Evolutionary conservation across 805 yeast species (phyloP), one percentile per base, ranked within the genome.

Genomic region (Kodamaea kakaduensis): DNA sequence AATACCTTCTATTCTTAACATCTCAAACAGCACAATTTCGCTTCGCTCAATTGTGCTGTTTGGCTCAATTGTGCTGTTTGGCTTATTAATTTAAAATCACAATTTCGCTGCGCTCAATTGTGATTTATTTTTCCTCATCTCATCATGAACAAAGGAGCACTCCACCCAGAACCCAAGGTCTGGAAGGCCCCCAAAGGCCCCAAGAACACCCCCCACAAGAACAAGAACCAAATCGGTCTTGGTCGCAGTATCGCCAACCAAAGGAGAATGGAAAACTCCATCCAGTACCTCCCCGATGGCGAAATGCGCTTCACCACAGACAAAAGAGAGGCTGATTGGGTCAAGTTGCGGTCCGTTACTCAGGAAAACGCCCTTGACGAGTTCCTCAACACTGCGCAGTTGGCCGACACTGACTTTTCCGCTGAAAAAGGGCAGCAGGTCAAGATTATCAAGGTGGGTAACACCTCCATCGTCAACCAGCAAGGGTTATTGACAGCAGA

Each of bases 311-410:
- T 87, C 59, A 84, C 95, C 13, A 87, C 96, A 0, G 83, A 78
- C 43, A 81, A 81, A 47, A 84, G 77, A 47, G 94, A 86, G 54
- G 94, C 87, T 9, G 75, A 73, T 43, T 87, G 96, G 94, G 94
- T 85, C 34, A 86, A 88, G 45, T 65, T 93, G 52, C 77, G 93
- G 56, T 88, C 97, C 2, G 94, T 93, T 10, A 93, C 97, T 0
- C 97, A 93, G 51, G 97, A 93, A 58, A 77, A 83, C 47, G 82
- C 97, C 1, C 63, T 93, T 38, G 97, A 93, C 61, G 99, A 93
- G 62, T 89, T 93, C 59, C 73, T 93, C 52, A 83, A 81, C 52
- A 90, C 97, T 6, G 99, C 98, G 1, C 95, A 87, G 58, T 73
- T 93, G 40, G 96, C 97, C 2, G 96, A 88, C 54, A 88, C 90